phyloP scores from a whole-genome alignment of 805 yeast genomes.

The Kluyveromyces nonfermentans region DNA sequence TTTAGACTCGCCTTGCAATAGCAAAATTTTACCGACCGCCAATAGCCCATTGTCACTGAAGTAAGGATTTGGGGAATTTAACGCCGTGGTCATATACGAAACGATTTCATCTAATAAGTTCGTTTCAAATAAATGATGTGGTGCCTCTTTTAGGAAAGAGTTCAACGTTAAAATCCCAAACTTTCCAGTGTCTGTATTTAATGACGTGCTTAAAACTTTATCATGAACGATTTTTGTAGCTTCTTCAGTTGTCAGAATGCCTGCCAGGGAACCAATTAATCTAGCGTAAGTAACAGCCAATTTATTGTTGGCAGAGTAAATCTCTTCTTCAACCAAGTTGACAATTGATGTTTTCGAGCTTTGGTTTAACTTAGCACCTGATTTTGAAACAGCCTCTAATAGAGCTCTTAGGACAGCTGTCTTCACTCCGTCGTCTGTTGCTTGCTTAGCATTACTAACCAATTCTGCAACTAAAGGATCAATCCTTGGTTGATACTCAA shows the following conservation, averaged over 20 bases:
- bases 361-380: slow-evolving; percentile 72
- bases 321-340: slow-evolving; percentile 65
- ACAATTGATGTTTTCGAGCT: slow-evolving; percentile 59
- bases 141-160: slow-evolving; percentile 72
- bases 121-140: slow-evolving; percentile 47
- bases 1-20: slow-evolving; percentile 38
- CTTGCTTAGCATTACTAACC: slow-evolving; percentile 60
- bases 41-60: slow-evolving; percentile 66
- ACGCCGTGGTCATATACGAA: slow-evolving; percentile 38
- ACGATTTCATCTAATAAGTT: slow-evolving; percentile 44
- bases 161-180: slow-evolving; percentile 67
- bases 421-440: slow-evolving; percentile 63
- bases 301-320: slow-evolving; percentile 45
- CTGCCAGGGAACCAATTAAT: slow-evolving; percentile 68
- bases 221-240: slow-evolving; percentile 48
- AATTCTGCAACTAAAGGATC: slow-evolving; percentile 87
- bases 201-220: slow-evolving; percentile 44
- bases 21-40: slow-evolving; percentile 73
- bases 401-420: slow-evolving; percentile 81
- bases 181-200: slow-evolving; percentile 37
- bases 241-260: slow-evolving; percentile 54
- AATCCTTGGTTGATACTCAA: slow-evolving; percentile 84
- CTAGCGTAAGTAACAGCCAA: slow-evolving; percentile 68
- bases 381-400: slow-evolving; percentile 68
- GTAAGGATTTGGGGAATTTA: slow-evolving; percentile 34